Base-by-base conservation (phyloP, 306 rosid genomes). In the Cyamopsis tetragonoloba region DNA sequence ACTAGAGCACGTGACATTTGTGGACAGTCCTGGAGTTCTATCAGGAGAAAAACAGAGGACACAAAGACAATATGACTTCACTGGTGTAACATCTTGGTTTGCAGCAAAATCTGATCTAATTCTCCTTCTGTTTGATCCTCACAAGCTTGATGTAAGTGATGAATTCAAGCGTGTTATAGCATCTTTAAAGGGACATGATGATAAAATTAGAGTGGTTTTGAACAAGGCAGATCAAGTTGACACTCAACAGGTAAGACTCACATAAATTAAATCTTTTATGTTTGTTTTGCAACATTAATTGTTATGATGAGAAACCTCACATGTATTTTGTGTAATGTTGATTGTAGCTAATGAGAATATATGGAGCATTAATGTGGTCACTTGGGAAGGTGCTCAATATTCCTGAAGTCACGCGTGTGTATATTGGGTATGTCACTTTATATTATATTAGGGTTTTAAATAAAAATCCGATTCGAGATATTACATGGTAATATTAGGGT, bases 281-380 rank as follows among this genome's bases (percentile, higher is more conserved):
- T 75, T 64, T 27, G 7, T 53, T 48, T 9, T 12, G 9, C 65
- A 37, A 20, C n/a, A 20, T 53, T 10, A 24, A 34, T 42, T 3
- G 28, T 6, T 12, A 11, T 24, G 12, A 53, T 0, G 2, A 8
- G 35, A 63, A 68, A 41, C 4, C 7, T 76, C 2, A 59, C 44
- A 1, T 43, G 3, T 32, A 17, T 31, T 66, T 18, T 15, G 6
- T 50, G 12, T 70, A 51, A 20, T 31, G 17, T 74, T n/a, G n/a
- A n/a, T n/a, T 73, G 77, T 84, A 92, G 98, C 66, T 93, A 62
- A 93, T 93, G 99, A 91, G 97, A 79, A 89, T 90, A 68, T 90
- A 93, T 60, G 97, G 99, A 70, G 99, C 99, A 41, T 62, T 93
- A 43, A 93, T 93, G 99, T 93, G 99, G 97, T 93, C 99, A n/a